Evolutionary conservation across 2,329 filamentous ascomycete genomes (phyloP).

Genomic region (Aspergillus sojae): DNA sequence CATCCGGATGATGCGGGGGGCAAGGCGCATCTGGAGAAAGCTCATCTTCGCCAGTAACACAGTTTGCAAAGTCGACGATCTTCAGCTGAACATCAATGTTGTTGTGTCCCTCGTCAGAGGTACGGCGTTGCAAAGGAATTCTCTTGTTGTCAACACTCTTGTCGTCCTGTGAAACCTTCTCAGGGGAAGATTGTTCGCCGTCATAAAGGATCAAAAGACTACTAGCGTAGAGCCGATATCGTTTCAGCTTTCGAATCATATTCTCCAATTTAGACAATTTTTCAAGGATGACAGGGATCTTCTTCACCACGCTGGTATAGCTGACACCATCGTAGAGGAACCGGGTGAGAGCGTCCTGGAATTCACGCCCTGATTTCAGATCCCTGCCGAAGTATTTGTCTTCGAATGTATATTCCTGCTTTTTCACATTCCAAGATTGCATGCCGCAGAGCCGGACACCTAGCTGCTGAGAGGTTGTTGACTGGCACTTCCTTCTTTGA

Average conservation of each 20-base stretch:
- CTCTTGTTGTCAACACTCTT: constrained; percentile 28
- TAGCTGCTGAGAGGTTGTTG: constrained; percentile 86
- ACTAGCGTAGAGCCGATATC: constrained; percentile 93
- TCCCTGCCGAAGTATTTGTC: constrained; percentile 97
- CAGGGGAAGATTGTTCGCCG: constrained; percentile 57
- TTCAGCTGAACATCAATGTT: constrained; percentile 71
- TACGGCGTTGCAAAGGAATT: constrained; percentile 37
- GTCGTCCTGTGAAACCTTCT: constrained; percentile 25
- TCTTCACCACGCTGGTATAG: constrained; percentile 74
- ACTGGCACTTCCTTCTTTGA: constrained; percentile 88
- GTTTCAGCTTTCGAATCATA: constrained; percentile 76
- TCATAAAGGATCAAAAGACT: constrained; percentile 96
- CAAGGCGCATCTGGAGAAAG: constrained; percentile 64
- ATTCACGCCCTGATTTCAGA: constrained; percentile 83
- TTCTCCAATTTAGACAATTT: constrained; percentile 82
- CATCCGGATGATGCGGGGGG: constrained; percentile 77
- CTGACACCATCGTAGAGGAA: constrained; percentile 92
- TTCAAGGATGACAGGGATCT: constrained; percentile 83
- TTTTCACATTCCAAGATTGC: constrained; percentile 89
- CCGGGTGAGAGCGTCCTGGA: constrained; percentile 81
- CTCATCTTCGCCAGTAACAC: constrained; percentile 81
- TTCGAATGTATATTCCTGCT: constrained; percentile 86
- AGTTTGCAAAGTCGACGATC: constrained; percentile 98
- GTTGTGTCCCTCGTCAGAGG: constrained; percentile 40
- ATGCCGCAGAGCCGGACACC: constrained; percentile 94